Base-by-base conservation (phyloP, 2,329 filamentous ascomycete genomes). In the Fusarium ambrosium region DNA sequence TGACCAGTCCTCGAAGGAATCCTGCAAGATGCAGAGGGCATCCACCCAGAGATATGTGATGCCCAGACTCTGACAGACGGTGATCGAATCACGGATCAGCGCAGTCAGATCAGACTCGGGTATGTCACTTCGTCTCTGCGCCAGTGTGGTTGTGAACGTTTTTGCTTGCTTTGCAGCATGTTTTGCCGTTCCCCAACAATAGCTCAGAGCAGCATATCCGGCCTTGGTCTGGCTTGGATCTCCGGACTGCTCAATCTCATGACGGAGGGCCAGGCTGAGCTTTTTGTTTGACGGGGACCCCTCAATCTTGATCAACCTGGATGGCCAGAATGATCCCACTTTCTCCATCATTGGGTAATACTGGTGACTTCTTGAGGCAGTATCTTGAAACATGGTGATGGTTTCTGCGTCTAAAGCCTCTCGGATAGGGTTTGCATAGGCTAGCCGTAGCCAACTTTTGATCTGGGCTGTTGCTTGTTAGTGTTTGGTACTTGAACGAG, bases 41-140 rank as follows among this genome's bases (percentile, higher is more conserved):
- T 53, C 48, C 24, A 53, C 48, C 48, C 48, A 53, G 48, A 53
- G 48, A 27, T 53, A 53, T n/a, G 48, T 53, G 27, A 53, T 53
- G 8, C 27, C 48, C 10, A 53, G 27, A 6, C 27, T 32, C 18
- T 53, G 48, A 18, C 48, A 53, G 10, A 53, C 48, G 5, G 48
- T 53, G 27, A 53, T 53, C 8, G 24, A 29, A 53, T 53, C 24
- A 53, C 18, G 48, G 16, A 53, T 29, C 24, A 53, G 48, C n/a
- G 48, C 48, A 32, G 48, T 53, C 24, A 53, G 18, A 18, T 29
- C 27, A 32, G 48, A 53, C 27, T 53, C 48, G 24, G 48, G 48
- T 11, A 53, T 53, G 16, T n/a, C 18, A n/a, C 18, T n/a, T 32
- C 24, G 24, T n/a, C 48, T 53, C 27, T 53, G 48, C 10, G 27